Conservation (phyloP, 2,329 filamentous ascomycete genomes). For the Aspergillus amoenus region DNA sequence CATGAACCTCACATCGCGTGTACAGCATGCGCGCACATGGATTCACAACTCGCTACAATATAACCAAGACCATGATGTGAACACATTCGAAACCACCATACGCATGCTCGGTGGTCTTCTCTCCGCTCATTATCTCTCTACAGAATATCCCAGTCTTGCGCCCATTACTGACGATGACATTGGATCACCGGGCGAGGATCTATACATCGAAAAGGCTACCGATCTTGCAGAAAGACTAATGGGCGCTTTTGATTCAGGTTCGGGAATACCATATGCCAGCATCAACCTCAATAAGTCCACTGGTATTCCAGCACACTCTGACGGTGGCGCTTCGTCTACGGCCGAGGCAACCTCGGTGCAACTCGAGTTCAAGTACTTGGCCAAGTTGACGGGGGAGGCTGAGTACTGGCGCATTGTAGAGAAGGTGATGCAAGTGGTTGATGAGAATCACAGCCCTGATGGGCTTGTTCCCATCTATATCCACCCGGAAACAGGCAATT, state of each 20-base stretch:
- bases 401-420: slow-evolving; percentile 91
- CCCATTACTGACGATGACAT: slow-evolving; percentile 69
- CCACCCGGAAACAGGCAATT: slow-evolving; percentile 73
- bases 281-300: slow-evolving; percentile 77
- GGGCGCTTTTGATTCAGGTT: slow-evolving; percentile 81
- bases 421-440: slow-evolving; percentile 86
- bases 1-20: slow-evolving; percentile 89
- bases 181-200: slow-evolving; percentile 74
- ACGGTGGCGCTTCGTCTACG: slow-evolving; percentile 86
- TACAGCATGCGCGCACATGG: slow-evolving; percentile 86
- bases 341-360: slow-evolving; percentile 91
- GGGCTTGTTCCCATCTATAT: slow-evolving; percentile 92
- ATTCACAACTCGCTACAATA: slow-evolving; percentile 77
- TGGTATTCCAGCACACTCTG: slow-evolving; percentile 78
- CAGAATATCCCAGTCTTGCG: slow-evolving; percentile 74
- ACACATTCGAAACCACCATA: slow-evolving; percentile 97
- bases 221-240: slow-evolving; percentile 87
- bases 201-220: slow-evolving; percentile 94
- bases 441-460: slow-evolving; percentile 74
- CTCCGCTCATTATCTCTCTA: slow-evolving; percentile 93
- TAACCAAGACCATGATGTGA: slow-evolving; percentile 92
- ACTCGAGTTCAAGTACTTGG: slow-evolving; percentile 94
- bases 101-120: slow-evolving; percentile 93
- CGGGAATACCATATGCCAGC: slow-evolving; percentile 86
- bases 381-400: slow-evolving; percentile 88